Percentiles rank a stretch among this genome's conserved stretches.
These are phyloP conservation scores for Lactarius sanguifluus DNA, from an alignment of 768 basidiomycete species.

Conservation along the genomic window DNA sequence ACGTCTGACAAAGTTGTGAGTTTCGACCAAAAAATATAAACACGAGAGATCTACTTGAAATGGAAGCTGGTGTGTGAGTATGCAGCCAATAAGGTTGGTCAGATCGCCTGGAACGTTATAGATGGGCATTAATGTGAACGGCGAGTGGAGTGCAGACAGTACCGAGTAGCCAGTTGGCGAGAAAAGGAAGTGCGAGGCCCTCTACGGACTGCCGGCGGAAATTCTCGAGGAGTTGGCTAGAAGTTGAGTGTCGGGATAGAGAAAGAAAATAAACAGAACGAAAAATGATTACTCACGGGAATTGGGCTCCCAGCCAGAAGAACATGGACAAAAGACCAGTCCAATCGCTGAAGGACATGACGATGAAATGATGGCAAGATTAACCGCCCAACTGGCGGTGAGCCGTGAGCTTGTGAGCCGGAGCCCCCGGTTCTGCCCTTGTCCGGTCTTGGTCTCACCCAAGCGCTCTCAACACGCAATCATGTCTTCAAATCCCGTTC, in stretches of 20 bases:
- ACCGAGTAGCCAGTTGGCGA: slow-evolving; percentile 93
- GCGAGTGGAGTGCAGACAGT: slow-evolving; percentile 30
- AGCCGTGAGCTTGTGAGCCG: neutral
- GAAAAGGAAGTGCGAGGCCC: slow-evolving; percentile 89
- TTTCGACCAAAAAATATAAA: slow-evolving; percentile 25
- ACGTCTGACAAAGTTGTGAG: slow-evolving; percentile 53
- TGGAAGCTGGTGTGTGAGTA: slow-evolving; percentile 89
- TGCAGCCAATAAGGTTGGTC: slow-evolving; percentile 88
- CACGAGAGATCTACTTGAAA: slow-evolving; percentile 66
- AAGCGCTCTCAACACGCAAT: neutral
- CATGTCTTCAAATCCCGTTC: slow-evolving; percentile 16
- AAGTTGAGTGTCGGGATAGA: slow-evolving; percentile 16
- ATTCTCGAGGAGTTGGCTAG: slow-evolving; percentile 85
- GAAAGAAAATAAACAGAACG: slow-evolving; percentile 1
- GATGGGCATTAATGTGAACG: slow-evolving; percentile 1
- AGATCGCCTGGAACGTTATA: slow-evolving; percentile 63
- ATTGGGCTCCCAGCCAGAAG: slow-evolving; percentile 85
- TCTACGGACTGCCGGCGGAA: slow-evolving; percentile 73
- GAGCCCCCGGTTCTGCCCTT: neutral
- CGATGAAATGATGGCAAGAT: slow-evolving; percentile 6
- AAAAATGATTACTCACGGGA: slow-evolving; percentile 60
- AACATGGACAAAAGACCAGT: slow-evolving; percentile 70
- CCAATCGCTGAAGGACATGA: slow-evolving; percentile 52
- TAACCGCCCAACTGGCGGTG: neutral
- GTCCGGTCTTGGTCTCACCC: neutral